A percentile compares a stretch with the other conserved stretches of the same genome.
These are phyloP conservation scores for Fusarium begoniae DNA, from an alignment of 2,329 filamentous ascomycete species.

Conservation along the genomic window DNA sequence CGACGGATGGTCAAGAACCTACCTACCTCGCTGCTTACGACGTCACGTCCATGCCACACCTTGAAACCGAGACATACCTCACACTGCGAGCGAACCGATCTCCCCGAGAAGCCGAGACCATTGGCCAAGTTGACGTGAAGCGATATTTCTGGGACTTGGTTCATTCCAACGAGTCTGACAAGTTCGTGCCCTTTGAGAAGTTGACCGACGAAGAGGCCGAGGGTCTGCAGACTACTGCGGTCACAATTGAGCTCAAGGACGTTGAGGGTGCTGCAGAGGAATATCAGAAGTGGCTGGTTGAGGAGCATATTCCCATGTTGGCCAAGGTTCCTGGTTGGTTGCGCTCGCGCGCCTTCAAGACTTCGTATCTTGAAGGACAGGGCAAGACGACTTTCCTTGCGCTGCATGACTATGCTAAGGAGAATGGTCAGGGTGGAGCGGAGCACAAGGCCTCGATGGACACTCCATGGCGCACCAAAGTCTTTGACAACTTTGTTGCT, in stretches of 20 bases:
- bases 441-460: constrained; percentile 70
- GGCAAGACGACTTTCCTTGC: constrained; percentile 65
- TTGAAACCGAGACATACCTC: constrained; percentile 77
- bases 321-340: constrained; percentile 82
- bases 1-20: constrained; percentile 69
- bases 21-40: constrained; percentile 86
- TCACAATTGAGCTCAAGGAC: constrained; percentile 65
- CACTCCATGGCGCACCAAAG: constrained; percentile 68
- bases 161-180: constrained; percentile 61
- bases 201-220: constrained; percentile 66
- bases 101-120: constrained; percentile 61
- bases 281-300: constrained; percentile 74
- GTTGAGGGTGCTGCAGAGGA: constrained; percentile 61
- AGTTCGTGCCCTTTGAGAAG: constrained; percentile 69
- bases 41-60: constrained; percentile 75
- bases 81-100: constrained; percentile 68
- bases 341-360: constrained; percentile 75
- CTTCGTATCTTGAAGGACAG: constrained; percentile 67
- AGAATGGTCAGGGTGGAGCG: constrained; percentile 72
- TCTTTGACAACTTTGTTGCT: constrained; percentile 68
- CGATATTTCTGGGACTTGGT: constrained; percentile 77
- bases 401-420: constrained; percentile 76
- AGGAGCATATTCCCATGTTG: constrained; percentile 78
- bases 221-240: constrained; percentile 69
- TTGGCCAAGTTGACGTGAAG: constrained; percentile 69